phyloP scores from a whole-genome alignment of 2,329 filamentous ascomycete species.

The Trichoderma koningii region DNA sequence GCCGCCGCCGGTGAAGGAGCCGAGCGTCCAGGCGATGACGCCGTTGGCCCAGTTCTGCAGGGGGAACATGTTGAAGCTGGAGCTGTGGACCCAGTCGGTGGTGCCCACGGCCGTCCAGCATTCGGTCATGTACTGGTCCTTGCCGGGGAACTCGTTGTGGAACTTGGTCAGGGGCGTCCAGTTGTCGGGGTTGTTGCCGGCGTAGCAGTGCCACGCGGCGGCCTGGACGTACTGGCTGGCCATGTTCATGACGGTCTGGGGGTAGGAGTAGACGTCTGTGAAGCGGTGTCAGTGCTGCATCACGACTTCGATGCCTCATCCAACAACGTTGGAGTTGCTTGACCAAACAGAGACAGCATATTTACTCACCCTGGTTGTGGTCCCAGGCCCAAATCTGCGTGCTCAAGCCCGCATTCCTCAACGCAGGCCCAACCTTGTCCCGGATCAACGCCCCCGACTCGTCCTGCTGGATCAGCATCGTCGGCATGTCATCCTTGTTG shows the following conservation, averaged over 20 bases:
- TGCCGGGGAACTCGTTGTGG: slow-evolving; percentile 43
- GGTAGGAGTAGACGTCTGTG: slow-evolving; percentile 35
- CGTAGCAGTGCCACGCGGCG: slow-evolving; percentile 49
- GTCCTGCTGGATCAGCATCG: slow-evolving; percentile 44
- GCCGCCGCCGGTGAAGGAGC: slow-evolving; percentile 46
- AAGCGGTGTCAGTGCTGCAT: not conserved
- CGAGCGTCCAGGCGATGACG: slow-evolving; percentile 49
- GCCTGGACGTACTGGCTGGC: slow-evolving; percentile 39
- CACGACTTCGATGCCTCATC: too few species aligned
- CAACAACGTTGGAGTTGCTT: too few species aligned
- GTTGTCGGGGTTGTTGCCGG: slow-evolving; percentile 35
- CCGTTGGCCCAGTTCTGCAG: slow-evolving; percentile 52
- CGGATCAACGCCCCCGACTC: slow-evolving; percentile 44
- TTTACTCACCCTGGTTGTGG: slow-evolving; percentile 39
- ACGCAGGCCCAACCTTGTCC: slow-evolving; percentile 44
- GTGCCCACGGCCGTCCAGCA: slow-evolving; percentile 49
- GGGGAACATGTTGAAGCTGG: slow-evolving; percentile 51
- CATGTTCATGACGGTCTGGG: slow-evolving; percentile 42
- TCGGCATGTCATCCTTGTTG: slow-evolving; percentile 42
- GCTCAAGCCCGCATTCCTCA: slow-evolving; percentile 43
- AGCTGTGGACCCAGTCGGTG: slow-evolving; percentile 45
- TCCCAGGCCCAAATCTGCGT: slow-evolving; percentile 52
- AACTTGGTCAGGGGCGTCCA: slow-evolving; percentile 45
- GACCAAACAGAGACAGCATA: too few species aligned
- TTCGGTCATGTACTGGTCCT: slow-evolving; percentile 52